Evolutionary conservation across 2,329 filamentous ascomycete species (phyloP).

Genomic region (Sclerotinia subarctica): DNA sequence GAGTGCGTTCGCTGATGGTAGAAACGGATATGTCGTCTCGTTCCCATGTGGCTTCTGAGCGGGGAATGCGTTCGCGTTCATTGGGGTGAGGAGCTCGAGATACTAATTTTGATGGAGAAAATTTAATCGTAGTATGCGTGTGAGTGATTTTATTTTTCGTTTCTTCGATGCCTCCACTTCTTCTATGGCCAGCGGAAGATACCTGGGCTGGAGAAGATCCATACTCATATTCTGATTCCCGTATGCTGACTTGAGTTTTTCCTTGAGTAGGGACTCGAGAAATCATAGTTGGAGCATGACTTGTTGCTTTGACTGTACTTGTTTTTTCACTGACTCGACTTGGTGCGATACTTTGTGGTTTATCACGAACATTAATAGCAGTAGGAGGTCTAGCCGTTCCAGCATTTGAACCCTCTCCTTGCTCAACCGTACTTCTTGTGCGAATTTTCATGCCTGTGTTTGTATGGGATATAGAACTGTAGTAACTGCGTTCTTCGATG

Average conservation of each 20-base stretch:
- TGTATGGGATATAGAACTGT: not conserved
- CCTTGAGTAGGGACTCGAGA: not conserved
- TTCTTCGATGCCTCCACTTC: not conserved
- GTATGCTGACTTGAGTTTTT: slow-evolving; percentile 1
- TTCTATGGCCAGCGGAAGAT: not conserved
- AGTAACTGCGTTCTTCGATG: slow-evolving; percentile 16
- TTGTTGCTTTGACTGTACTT: slow-evolving; percentile 10
- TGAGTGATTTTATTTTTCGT: slow-evolving; percentile 1
- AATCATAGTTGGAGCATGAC: not conserved
- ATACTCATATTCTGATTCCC: slow-evolving; percentile 15
- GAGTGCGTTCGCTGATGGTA: not conserved
- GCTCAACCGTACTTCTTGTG: not conserved
- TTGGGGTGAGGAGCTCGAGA: not conserved
- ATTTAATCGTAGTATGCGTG: slow-evolving; percentile 15
- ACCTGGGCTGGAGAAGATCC: not conserved
- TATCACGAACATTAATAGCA: slow-evolving; percentile 1
- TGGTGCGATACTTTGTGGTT: slow-evolving; percentile 8
- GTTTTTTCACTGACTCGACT: not conserved
- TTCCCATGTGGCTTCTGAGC: slow-evolving; percentile 18
- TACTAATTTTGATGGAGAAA: not conserved
- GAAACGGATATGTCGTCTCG: not conserved
- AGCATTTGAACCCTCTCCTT: slow-evolving; percentile 8
- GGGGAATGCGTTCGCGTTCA: slow-evolving; percentile 4
- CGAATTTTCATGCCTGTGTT: slow-evolving; percentile 9
- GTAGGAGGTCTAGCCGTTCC: slow-evolving; percentile 16